Conservation (phyloP, 176 grass and related monocot genomes). For the Triticum urartu region DNA sequence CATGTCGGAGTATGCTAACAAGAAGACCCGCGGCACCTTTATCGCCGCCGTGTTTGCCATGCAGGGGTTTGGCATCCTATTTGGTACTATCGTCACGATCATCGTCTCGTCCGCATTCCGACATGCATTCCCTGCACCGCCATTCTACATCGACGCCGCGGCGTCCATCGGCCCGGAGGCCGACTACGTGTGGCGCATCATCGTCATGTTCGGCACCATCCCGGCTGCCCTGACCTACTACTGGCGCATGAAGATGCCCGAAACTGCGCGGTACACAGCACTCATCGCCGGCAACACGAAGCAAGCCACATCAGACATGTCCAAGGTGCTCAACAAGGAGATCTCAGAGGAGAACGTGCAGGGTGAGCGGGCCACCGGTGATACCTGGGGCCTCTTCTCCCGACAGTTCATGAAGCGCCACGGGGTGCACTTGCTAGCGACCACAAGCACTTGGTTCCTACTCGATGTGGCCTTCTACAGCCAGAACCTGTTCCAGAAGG, state of each 20-base stretch:
- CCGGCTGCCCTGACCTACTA: constrained; percentile 72
- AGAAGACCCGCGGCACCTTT: constrained; percentile 74
- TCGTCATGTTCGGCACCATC: constrained; percentile 72
- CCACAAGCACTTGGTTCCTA: constrained; percentile 78
- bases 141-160: constrained; percentile 18
- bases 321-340: constrained; percentile 54
- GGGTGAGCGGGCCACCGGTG: neutral
- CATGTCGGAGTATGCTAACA: constrained; percentile 85
- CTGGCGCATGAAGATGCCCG: constrained; percentile 93
- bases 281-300: constrained; percentile 64
- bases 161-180: constrained; percentile 43
- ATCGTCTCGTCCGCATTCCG: constrained; percentile 54
- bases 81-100: constrained; percentile 51
- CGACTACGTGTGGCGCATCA: constrained; percentile 73
- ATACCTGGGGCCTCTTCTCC: constrained; percentile 68
- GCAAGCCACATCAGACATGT: constrained; percentile 71
- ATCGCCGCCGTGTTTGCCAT: constrained; percentile 86
- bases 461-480: constrained; percentile 50
- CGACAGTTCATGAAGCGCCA: constrained; percentile 48
- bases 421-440: constrained; percentile 58
- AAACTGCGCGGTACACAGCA: constrained; percentile 88
- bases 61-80: constrained; percentile 82
- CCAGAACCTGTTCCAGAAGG: constrained; percentile 92
- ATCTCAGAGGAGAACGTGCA: constrained; percentile 32
- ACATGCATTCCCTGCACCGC: constrained; percentile 28